Evolutionary conservation across 148 eudicot species (phyloP).

Genomic region (Fallopia convolvulus): DNA sequence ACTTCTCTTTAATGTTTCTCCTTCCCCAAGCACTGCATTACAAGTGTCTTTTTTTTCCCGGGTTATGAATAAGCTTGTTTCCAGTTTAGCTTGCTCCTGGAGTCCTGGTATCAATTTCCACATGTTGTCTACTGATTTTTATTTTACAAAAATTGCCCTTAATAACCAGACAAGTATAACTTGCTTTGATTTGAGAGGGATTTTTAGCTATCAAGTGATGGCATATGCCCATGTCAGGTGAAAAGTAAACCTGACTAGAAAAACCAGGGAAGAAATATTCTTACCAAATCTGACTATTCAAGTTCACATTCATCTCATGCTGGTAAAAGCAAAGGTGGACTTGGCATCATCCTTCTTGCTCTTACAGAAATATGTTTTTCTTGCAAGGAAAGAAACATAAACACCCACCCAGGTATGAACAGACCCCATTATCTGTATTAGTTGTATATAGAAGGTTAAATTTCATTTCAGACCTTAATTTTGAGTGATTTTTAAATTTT

Average conservation of each 20-base stretch:
- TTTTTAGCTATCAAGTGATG: not conserved
- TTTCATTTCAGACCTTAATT: too few species aligned
- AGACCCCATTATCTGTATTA: not conserved
- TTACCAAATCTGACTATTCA: not conserved
- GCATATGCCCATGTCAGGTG: not conserved
- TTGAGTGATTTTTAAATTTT: too few species aligned
- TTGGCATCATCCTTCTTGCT: not conserved
- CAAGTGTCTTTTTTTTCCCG: too few species aligned
- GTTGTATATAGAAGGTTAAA: too few species aligned
- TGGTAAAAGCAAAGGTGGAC: not conserved
- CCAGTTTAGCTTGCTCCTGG: not conserved
- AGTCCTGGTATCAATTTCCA: not conserved
- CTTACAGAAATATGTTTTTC: not conserved
- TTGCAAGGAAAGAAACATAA: slow-evolving; percentile 4
- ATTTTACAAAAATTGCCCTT: not conserved
- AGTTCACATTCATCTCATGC: not conserved
- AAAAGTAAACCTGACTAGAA: not conserved
- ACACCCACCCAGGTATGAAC: not conserved
- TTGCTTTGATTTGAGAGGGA: not conserved
- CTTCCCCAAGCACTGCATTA: not conserved
- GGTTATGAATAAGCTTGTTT: too few species aligned
- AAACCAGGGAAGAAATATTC: not conserved
- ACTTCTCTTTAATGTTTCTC: not conserved
- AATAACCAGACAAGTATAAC: not conserved
- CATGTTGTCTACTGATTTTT: not conserved